phyloP scores from a whole-genome alignment of 306 rosid genomes.

The Vigna hirtella region DNA sequence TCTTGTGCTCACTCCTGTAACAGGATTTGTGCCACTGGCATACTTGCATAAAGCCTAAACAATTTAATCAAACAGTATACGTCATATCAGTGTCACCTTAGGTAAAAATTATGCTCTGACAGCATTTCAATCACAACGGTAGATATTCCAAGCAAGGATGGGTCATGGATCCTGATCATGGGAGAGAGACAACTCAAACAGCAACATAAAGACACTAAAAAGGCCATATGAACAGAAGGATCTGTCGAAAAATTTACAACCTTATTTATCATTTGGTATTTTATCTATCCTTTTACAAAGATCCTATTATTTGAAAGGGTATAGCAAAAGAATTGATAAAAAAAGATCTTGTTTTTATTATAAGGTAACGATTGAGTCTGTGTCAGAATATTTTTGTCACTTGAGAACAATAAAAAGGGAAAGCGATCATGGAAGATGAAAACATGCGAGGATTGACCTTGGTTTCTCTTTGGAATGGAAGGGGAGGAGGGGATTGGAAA shows the following conservation, averaged over 20 bases:
- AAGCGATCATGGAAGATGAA: not conserved
- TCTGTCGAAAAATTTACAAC: not conserved
- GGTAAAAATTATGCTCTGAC: not conserved
- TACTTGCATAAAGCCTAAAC: conserved; percentile 62
- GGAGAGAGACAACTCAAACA: conserved; percentile 4
- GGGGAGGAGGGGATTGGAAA: not conserved
- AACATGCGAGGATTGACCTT: not conserved
- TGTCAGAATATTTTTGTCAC: not conserved
- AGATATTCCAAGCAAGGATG: conserved; percentile 11
- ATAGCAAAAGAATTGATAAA: not conserved
- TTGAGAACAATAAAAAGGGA: not conserved
- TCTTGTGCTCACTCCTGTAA: conserved; percentile 64
- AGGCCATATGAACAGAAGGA: not conserved
- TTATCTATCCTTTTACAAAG: not conserved
- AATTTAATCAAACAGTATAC: conserved; percentile 4
- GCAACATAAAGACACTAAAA: not conserved
- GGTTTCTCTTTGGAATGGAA: not conserved
- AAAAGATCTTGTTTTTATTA: not conserved
- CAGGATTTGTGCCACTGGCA: conserved; percentile 61
- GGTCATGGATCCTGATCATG: conserved; percentile 5
- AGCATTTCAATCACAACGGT: not conserved
- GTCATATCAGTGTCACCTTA: not conserved
- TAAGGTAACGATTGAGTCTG: not conserved
- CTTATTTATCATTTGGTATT: not conserved
- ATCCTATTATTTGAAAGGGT: conserved; percentile 6